Evolutionary conservation across 2,329 filamentous ascomycete genomes (phyloP).

Genomic region (Claviceps arundinis): DNA sequence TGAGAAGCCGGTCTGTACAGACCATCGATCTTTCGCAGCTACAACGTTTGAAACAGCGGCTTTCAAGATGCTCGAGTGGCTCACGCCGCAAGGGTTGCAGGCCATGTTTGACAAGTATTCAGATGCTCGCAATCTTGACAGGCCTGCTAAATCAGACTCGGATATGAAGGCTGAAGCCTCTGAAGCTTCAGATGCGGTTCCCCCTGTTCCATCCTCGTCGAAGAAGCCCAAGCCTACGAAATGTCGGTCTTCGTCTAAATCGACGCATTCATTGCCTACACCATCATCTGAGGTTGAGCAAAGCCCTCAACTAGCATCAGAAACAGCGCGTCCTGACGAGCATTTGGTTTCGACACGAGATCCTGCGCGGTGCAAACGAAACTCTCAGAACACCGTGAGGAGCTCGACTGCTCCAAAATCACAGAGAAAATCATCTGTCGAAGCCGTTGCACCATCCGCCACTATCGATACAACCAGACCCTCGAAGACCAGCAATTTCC

Average conservation of each 20-base stretch:
- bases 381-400: slow-evolving; percentile 11
- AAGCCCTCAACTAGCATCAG: background rate
- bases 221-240: background rate
- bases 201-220: background rate
- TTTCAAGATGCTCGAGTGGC: slow-evolving; percentile 58
- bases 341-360: slow-evolving; percentile 3
- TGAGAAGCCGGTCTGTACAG: slow-evolving; percentile 36
- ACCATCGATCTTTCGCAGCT: slow-evolving; percentile 47
- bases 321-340: slow-evolving; percentile 4
- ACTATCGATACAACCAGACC: slow-evolving; percentile 18
- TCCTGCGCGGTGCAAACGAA: slow-evolving; percentile 5
- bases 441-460: slow-evolving; percentile 15
- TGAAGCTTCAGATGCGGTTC: background rate
- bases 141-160: slow-evolving; percentile 2
- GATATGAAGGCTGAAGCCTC: background rate
- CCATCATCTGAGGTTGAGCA: background rate
- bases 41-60: slow-evolving; percentile 52
- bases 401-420: slow-evolving; percentile 15
- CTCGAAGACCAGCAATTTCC: slow-evolving; percentile 17
- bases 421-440: slow-evolving; percentile 17
- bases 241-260: slow-evolving; percentile 1
- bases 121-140: slow-evolving; percentile 6
- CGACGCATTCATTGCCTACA: background rate
- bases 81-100: slow-evolving; percentile 45
- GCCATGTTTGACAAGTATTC: slow-evolving; percentile 29